Evolutionary conservation across 352 stramenopile genomes (phyloP).

Genomic region (Hyaloperonospora brassicae): DNA sequence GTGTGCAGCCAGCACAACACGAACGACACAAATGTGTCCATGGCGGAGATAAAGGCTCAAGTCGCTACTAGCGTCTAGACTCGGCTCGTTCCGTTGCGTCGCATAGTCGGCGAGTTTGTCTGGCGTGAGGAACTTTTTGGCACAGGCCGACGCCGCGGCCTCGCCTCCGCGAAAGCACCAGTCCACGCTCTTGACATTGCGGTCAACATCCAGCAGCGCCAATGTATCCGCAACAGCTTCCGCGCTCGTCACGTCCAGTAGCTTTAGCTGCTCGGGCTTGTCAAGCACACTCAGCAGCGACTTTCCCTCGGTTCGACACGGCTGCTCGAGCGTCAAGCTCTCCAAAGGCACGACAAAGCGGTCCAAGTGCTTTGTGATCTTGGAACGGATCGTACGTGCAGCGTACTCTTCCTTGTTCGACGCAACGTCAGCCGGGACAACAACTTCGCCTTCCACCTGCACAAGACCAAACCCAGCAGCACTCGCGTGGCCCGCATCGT

Average conservation of each 20-base stretch:
- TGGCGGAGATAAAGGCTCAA: constrained; percentile 92
- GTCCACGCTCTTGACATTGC: constrained; percentile 38
- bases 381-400: constrained; percentile 95
- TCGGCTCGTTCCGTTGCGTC: constrained; percentile 93
- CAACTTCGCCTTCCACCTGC: constrained; percentile 96
- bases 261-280: constrained; percentile 14
- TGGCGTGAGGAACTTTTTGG: constrained; percentile 83
- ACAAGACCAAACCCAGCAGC: constrained; percentile 54
- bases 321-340: constrained; percentile 24
- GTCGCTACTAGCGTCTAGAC: constrained; percentile 84
- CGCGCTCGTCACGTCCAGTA: constrained; percentile 38
- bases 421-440: constrained; percentile 91
- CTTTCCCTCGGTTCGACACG: constrained; percentile 21
- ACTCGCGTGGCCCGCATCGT: not conserved
- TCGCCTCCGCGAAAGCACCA: constrained; percentile 67
- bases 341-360: constrained; percentile 76
- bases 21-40: constrained; percentile 80
- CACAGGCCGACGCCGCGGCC: constrained; percentile 40
- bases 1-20: constrained; percentile 47
- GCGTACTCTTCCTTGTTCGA: constrained; percentile 94
- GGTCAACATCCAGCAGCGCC: constrained; percentile 52
- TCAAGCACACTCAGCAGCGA: constrained; percentile 22
- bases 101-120: constrained; percentile 68
- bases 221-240: constrained; percentile 32
- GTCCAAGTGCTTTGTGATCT: constrained; percentile 89